phyloP scores from a whole-genome alignment of 495 filamentous ascomycete genomes.

The Lophiotrema nucula region DNA sequence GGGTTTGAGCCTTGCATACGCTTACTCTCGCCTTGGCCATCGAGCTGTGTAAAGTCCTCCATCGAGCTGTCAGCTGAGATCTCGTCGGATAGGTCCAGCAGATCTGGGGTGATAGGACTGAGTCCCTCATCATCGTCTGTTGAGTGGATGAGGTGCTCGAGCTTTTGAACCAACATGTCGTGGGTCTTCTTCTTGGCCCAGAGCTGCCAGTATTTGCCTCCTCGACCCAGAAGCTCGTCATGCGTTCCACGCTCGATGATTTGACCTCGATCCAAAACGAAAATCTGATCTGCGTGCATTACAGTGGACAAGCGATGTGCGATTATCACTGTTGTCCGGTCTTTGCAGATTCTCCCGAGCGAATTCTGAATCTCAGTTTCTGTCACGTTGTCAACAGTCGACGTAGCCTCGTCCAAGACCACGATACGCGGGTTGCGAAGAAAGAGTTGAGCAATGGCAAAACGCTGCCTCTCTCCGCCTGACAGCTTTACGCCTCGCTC shows the following conservation, averaged over 20 bases:
- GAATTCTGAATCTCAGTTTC: conserved; percentile 72
- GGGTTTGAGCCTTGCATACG: conserved; percentile 1
- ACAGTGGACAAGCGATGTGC: conserved; percentile 67
- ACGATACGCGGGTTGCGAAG: conserved; percentile 52
- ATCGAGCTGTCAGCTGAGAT: neutral
- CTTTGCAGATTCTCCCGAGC: conserved; percentile 43
- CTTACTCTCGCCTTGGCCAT: conserved; percentile 21
- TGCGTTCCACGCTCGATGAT: conserved; percentile 66
- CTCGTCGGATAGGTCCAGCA: neutral
- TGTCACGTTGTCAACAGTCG: conserved; percentile 56
- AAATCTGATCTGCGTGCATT: conserved; percentile 66
- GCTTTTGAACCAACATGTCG: neutral
- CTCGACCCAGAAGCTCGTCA: conserved; percentile 49
- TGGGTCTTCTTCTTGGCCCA: conserved; percentile 23
- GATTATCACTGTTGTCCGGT: conserved; percentile 42
- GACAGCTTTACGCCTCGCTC: conserved; percentile 68
- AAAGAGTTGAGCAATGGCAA: conserved; percentile 69
- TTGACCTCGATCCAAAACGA: conserved; percentile 63
- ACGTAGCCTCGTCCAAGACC: conserved; percentile 57
- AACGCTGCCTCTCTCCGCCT: conserved; percentile 71
- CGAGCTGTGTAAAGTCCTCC: conserved; percentile 1
- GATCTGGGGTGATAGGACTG: neutral
- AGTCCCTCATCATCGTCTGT: neutral
- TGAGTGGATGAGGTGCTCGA: neutral
- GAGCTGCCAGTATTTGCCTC: conserved; percentile 26